Conservation (phyloP, 441 rosid species). For the Arabidopsis hybrid region DNA sequence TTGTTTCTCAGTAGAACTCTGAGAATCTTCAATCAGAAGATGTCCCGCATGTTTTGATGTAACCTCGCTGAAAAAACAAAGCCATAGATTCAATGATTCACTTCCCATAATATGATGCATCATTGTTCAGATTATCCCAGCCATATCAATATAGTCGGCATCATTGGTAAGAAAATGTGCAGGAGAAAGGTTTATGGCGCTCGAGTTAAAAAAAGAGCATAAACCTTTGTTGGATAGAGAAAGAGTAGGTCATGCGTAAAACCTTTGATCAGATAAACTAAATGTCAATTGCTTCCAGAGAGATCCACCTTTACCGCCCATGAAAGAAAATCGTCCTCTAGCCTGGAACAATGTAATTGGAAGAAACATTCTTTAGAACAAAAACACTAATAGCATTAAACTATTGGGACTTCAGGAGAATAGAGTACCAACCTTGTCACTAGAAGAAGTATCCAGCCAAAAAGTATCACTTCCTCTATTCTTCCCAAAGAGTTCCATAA, state of each 20-base stretch:
- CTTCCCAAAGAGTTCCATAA: conserved; percentile 67
- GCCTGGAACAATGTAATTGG: conserved; percentile 52
- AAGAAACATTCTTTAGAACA: conserved; percentile 1
- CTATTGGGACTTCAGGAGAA: background rate
- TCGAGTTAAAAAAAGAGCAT: conserved; percentile 37
- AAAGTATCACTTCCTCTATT: conserved; percentile 69
- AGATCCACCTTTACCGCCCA: conserved; percentile 97
- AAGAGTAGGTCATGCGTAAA: conserved; percentile 46
- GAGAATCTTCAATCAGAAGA: conserved; percentile 68
- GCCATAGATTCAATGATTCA: conserved; percentile 9
- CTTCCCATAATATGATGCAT: background rate
- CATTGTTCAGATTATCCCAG: conserved; percentile 6
- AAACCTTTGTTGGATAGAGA: conserved; percentile 39
- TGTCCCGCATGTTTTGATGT: conserved; percentile 63
- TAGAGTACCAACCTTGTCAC: conserved; percentile 71
- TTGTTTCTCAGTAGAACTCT: conserved; percentile 52
- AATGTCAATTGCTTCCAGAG: conserved; percentile 95
- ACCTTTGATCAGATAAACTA: conserved; percentile 82
- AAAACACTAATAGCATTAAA: background rate
- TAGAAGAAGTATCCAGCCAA: conserved; percentile 98
- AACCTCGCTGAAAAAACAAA: conserved; percentile 49
- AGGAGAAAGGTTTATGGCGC: conserved; percentile 30
- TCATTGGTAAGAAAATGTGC: conserved; percentile 15
- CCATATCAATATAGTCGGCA: conserved; percentile 7
- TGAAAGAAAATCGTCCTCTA: conserved; percentile 92